Conservation (phyloP, 768 basidiomycete genomes). For the Mycena galericulata region DNA sequence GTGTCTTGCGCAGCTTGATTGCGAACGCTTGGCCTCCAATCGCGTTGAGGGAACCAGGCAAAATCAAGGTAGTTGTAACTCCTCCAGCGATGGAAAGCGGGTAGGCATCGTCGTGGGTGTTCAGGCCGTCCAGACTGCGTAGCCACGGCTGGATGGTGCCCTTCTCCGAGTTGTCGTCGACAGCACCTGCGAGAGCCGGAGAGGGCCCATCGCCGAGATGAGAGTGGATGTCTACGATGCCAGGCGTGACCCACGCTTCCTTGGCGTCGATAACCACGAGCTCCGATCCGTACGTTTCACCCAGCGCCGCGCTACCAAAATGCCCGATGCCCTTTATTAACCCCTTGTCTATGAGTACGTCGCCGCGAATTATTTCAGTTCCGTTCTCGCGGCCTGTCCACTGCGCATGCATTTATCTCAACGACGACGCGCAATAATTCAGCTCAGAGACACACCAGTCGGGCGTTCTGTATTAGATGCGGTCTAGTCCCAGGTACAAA, state of each 20-base stretch:
- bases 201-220: slow-evolving; percentile 69
- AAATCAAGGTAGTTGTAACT: slow-evolving; percentile 79
- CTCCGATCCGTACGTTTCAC: slow-evolving; percentile 45
- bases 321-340: slow-evolving; percentile 71
- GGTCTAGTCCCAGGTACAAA: slow-evolving; percentile 73
- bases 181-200: slow-evolving; percentile 63
- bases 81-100: slow-evolving; percentile 80
- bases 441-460: slow-evolving; percentile 50
- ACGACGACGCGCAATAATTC: not conserved
- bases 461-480: slow-evolving; percentile 78
- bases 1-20: slow-evolving; percentile 81
- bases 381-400: slow-evolving; percentile 87
- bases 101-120: slow-evolving; percentile 84
- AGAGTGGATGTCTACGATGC: slow-evolving; percentile 74
- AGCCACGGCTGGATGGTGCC: slow-evolving; percentile 69
- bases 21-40: slow-evolving; percentile 83
- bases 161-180: slow-evolving; percentile 68
- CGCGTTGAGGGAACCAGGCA: slow-evolving; percentile 79
- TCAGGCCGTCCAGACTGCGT: slow-evolving; percentile 80
- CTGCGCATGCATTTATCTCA: slow-evolving; percentile 8
- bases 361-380: slow-evolving; percentile 70
- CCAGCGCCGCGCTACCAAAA: slow-evolving; percentile 46
- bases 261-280: slow-evolving; percentile 70
- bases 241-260: no score
- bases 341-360: slow-evolving; percentile 78